Conservation (phyloP, 1,139 yeast genomes). For the Pichia terricola region DNA sequence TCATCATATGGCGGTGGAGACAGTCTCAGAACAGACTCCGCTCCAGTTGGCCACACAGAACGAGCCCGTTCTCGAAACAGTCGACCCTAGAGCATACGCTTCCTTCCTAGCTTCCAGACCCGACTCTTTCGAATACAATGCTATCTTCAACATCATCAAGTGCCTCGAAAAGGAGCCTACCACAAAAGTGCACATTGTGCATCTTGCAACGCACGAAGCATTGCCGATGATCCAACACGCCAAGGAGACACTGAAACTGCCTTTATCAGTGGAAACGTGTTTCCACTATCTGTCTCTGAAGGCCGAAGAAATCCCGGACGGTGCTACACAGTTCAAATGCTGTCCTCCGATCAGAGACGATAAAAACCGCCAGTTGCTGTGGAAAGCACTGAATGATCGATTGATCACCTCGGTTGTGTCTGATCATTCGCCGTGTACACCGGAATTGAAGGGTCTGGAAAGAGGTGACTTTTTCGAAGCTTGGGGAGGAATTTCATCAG, state of each 20-base stretch:
- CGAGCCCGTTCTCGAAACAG: conserved; percentile 30
- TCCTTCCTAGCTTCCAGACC: conserved; percentile 82
- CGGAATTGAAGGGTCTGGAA: conserved; percentile 71
- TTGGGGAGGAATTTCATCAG: conserved; percentile 97
- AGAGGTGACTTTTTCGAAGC: conserved; percentile 85
- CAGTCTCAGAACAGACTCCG: conserved; percentile 29
- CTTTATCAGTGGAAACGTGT: conserved; percentile 81
- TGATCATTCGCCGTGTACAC: conserved; percentile 95
- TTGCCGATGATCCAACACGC: conserved; percentile 65
- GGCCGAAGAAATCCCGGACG: conserved; percentile 67
- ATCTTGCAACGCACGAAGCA: conserved; percentile 77
- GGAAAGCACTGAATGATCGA: conserved; percentile 63
- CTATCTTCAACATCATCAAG: conserved; percentile 60
- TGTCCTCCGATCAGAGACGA: conserved; percentile 88
- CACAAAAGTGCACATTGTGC: conserved; percentile 78
- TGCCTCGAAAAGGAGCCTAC: conserved; percentile 53
- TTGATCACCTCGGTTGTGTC: conserved; percentile 81
- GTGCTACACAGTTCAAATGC: conserved; percentile 79
- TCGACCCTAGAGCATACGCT: conserved; percentile 61
- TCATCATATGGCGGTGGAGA: conserved; percentile 4
- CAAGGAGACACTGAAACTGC: conserved; percentile 39
- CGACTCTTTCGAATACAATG: conserved; percentile 76
- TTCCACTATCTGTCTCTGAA: conserved; percentile 77
- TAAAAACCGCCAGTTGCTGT: conserved; percentile 56
- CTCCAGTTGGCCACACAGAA: conserved; percentile 37